Evolutionary conservation across 257 asterid species (phyloP), one percentile per base, ranked within the genome.

Genomic region (Knoxia roxburghii): DNA sequence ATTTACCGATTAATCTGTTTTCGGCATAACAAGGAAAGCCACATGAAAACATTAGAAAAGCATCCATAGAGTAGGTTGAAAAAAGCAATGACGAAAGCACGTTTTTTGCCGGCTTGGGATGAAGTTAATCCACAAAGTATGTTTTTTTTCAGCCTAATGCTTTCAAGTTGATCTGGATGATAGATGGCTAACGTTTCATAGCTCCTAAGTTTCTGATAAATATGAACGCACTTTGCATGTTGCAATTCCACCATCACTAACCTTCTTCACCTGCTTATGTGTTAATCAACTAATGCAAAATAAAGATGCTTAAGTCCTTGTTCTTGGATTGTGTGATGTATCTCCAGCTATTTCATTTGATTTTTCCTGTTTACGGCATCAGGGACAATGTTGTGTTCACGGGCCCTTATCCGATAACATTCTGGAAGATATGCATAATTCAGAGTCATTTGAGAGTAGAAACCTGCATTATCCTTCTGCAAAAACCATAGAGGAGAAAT

Each of bases 321-420:
- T 63, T 56, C 43, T 68, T 39, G 43, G 73, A 51, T 45, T n/a
- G n/a, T n/a, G n/a, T n/a, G n/a, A n/a, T n/a, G n/a, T n/a, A n/a
- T n/a, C n/a, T n/a, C n/a, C n/a, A 55, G 50, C 79, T 59, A 84
- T 73, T 77, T 72, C 60, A 74, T 75, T 79, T 83, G 83, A 86
- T 75, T 72, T 65, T 73, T 72, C 77, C 81, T 73, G 59, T 80
- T 76, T 80, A 67, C 76, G 83, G 71, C 82, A 81, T 69, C 90
- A 91, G 98, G 95, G 88, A 86, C 68, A 87, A 87, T 83, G 75
- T 89, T 73, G 76, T 76, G 43, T 57, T 85, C 40, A 87, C 71
- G 51, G 86, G 76, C 51, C 69, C 81, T 72, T 43, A 23, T 69
- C 80, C 30, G 72, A 64, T 54, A 71, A 73, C 62, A 69, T 41